Evolutionary conservation across 1,284 basidiomycete species (phyloP), one percentile per base, ranked within the genome.

Genomic region (Nidula niveotomentosa): DNA sequence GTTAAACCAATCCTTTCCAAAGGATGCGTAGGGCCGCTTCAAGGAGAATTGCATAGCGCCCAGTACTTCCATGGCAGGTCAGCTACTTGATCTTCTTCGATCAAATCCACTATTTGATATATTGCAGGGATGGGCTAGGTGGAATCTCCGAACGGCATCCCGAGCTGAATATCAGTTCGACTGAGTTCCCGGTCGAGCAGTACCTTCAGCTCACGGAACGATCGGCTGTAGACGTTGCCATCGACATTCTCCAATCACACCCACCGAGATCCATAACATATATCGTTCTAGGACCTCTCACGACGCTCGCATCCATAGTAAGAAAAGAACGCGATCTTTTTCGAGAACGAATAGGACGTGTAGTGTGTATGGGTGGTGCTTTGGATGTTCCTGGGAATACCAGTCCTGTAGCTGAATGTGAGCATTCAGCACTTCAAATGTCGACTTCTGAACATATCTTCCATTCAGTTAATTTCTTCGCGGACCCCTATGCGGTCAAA

Each of bases 361-460:
- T 98, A 30, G 76, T 96, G 15, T 88, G 88, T 67, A 98, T 98
- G 95, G 96, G 96, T n/a, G 96, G 95, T n/a, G 88, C 93, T 1
- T 72, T 98, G 34, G 94, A 98, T 61, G 91, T 93, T 15, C 94
- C 95, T 0, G 96, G 96, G 2, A 98, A 98, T 66, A 93, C 90
- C 0, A 86, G 80, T 12, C 84, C 93, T 3, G 79, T 85, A 0
- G 89, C 93, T 54, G 94, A 96, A 70, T 93, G 90, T 89, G 64
- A 60, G 68, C 61, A 43, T 48, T 48, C 1, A 23, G 23, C 23
- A 23, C 48, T 52, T 43, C 53, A 13, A 33, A 44, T 8, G 35
- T 49, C 44, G 36, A 49, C 35, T 48, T 50, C 35, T 12, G 35
- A 55, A 23, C 7, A 54, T 6, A 49, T n/a, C 36, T 53, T 52